These are phyloP conservation scores for Mucor lusitanicus DNA, from an alignment of 371 early-diverging fungal genomes.

Conservation along the genomic window DNA sequence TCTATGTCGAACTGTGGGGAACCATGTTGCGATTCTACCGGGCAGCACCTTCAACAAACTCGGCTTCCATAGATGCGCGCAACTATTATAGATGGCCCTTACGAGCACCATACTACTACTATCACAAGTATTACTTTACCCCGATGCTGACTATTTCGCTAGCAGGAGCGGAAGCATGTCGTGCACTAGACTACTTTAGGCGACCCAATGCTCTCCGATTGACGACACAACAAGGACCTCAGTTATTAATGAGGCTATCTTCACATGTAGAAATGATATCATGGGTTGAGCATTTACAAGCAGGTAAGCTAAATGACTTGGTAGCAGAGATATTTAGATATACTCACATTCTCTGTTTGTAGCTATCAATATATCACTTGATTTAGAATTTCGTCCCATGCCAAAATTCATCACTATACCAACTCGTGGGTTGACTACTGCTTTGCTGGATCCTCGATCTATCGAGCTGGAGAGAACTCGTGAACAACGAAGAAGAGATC, in stretches of 20 bases:
- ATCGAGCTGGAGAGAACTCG: conserved; percentile 37
- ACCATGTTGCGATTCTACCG: conserved; percentile 42
- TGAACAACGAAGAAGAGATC: conserved; percentile 41
- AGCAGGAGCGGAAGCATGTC: conserved; percentile 46
- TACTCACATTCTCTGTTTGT: neutral
- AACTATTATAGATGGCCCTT: conserved; percentile 19
- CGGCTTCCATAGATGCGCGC: neutral
- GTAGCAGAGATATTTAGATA: too few relatives aligned
- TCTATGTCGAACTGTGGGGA: conserved; percentile 51
- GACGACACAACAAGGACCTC: conserved; percentile 42
- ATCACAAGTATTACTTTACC: conserved; percentile 34
- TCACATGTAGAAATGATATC: conserved; percentile 46
- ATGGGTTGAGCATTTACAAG: conserved; percentile 55
- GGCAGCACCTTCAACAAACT: conserved; percentile 23
- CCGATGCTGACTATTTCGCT: conserved; percentile 33
- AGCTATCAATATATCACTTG: conserved; percentile 50
- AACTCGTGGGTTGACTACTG: conserved; percentile 20
- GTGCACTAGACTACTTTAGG: conserved; percentile 48
- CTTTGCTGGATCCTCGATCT: conserved; percentile 20
- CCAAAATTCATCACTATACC: conserved; percentile 52
- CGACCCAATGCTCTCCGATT: conserved; percentile 41
- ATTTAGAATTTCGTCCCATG: conserved; percentile 48
- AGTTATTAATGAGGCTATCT: conserved; percentile 36
- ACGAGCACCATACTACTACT: conserved; percentile 21
- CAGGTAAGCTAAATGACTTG: conserved; percentile 26